phyloP scores from a whole-genome alignment of 1,284 basidiomycete species.

The Chondrostereum purpureum region DNA sequence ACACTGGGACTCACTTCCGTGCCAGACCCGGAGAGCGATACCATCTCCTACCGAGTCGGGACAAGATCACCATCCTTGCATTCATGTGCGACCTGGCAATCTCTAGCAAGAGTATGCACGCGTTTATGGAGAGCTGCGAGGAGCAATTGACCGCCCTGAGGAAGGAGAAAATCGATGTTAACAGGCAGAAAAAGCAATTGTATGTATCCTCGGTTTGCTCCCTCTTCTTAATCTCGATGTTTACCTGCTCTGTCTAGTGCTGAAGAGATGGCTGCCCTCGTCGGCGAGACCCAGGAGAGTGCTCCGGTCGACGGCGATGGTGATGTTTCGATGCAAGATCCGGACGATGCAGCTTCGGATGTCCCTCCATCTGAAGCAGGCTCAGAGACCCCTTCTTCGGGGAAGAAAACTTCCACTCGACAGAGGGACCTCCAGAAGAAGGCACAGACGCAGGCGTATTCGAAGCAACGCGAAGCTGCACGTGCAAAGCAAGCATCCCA shows the following conservation, averaged over 20 bases:
- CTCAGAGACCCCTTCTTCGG: constrained; percentile 41
- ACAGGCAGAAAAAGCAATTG: constrained; percentile 82
- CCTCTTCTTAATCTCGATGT: constrained; percentile 4
- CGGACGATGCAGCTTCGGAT: constrained; percentile 66
- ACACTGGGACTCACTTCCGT: constrained; percentile 25
- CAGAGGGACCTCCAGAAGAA: constrained; percentile 48
- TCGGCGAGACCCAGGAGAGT: constrained; percentile 52
- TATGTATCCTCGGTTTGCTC: constrained; percentile 35
- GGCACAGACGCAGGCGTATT: constrained; percentile 53
- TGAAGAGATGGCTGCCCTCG: constrained; percentile 68
- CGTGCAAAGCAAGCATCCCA: constrained; percentile 66
- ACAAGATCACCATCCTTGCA: constrained; percentile 80
- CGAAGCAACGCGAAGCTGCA: constrained; percentile 71
- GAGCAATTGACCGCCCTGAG: constrained; percentile 84
- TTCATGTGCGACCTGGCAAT: constrained; percentile 89
- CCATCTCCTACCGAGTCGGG: constrained; percentile 61
- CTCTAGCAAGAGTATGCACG: constrained; percentile 82
- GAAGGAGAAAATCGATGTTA: constrained; percentile 94
- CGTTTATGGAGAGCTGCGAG: constrained; percentile 88
- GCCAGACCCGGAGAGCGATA: constrained; percentile 65
- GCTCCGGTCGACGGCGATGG: constrained; percentile 21
- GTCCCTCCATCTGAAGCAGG: constrained; percentile 46
- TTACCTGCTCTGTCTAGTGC: constrained; percentile 32
- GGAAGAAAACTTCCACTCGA: constrained; percentile 41
- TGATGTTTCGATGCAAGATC: constrained; percentile 26